Evolutionary conservation across 768 basidiomycete species (phyloP), one percentile per base, ranked within the genome.

Genomic region (Multifurca ochricompacta): DNA sequence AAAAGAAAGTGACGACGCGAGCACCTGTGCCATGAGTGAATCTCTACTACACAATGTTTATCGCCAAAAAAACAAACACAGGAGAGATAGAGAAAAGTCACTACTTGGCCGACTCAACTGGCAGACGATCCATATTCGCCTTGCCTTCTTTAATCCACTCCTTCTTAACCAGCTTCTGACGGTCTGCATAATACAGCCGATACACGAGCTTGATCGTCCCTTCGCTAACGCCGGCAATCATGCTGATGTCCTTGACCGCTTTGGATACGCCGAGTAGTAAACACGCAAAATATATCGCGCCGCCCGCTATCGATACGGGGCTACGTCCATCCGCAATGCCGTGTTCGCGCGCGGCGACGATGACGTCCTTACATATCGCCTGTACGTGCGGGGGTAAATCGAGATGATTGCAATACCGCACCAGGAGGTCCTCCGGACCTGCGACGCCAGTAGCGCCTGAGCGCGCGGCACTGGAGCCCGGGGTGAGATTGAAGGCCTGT

Each of bases 261-360:
- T 89, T 91, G 25, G 72, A 64, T 63, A 82, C 80, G 49, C 85
- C 90, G 63, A 94, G 75, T 39, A 97, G 66, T 60, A 85, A 77
- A 65, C 88, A 89, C 28, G 90, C 89, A 71, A 98, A 97, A 73
- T 87, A 92, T 56, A 99, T 92, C 18, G 91, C 90, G 36, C 91
- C 92, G 37, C 91, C 91, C n/a, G 95, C 96, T 61, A 99, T 93
- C n/a, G 96, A 96, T 48, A 97, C 89, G 1, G 95, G 95, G 63
- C 85, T 91, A 58, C 96, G 77, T 23, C 96, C 96, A 65, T 93
- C 92, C 31, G 93, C 92, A 58, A 95, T 86, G 39, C 91, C 90
- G 60, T 87, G 78, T 59, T 87, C 78, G 48, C 91, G 80, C 13
- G 89, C 88, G 28, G 81, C 80, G 52, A 85, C 68, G 59, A 92